Evolutionary conservation across 2,329 filamentous ascomycete genomes (phyloP), one percentile per base, ranked within the genome.

Genomic region (Gaeumannomyces tritici): DNA sequence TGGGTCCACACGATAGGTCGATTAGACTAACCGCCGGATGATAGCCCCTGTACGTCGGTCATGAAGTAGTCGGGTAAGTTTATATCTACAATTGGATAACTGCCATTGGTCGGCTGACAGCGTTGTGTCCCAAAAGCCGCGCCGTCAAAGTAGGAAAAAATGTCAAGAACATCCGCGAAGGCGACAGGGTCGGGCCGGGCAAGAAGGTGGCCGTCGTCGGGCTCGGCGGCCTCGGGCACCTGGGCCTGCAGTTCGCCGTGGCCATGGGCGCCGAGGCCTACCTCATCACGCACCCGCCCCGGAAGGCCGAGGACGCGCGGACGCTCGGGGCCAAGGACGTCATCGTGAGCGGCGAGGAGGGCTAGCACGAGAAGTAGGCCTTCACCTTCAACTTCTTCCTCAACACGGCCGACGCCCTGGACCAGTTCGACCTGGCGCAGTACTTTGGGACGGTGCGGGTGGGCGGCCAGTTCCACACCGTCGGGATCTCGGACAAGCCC

Each of bases 301-400:
- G 72, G 70, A 90, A 90, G 76, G 78, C 75, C 51, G 79, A 78
- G 0, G 86, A 89, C 69, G 84, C 83, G 9, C 73, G 79, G 66
- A 82, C 83, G 65, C 78, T 90, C 64, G 87, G 88, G 8, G 87
- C 87, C 1, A 82, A 82, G 75, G 81, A 73, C 74, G 78, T 79
- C 31, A 78, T 81, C 63, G 66, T 73, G 62, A 79, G 75, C 9
- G 69, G 85, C 24, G 77, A 88, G 62, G 71, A 76, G 26, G 77
- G 87, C 62, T 90, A 87, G 87, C 77, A 77, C 3, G 79, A 80
- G 68, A 79, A 80, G 42, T 79, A 85, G 67, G 75, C 75, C 26
- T 77, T 77, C 67, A 73, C 70, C 54, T 83, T 83, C 64, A 77
- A 82, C 68, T 79, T 82, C 61, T 74, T 83, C 65, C 74, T 83